These are phyloP conservation scores for Colletotrichum tropicale DNA, from an alignment of 2,329 filamentous ascomycete species.

Conservation along the genomic window DNA sequence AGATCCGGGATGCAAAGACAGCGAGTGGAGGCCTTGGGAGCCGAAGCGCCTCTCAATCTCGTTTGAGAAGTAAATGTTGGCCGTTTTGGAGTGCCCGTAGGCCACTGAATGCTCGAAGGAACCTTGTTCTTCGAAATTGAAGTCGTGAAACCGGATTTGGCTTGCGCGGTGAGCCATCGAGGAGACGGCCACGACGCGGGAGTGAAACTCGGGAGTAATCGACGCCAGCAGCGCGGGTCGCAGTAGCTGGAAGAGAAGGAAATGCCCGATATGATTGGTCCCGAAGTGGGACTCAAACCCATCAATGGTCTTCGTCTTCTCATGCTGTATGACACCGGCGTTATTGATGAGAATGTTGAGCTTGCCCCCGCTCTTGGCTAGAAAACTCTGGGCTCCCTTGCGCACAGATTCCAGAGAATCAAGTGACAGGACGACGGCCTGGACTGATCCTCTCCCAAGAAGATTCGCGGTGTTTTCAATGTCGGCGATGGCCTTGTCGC, in stretches of 20 bases:
- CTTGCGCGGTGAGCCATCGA: conserved; percentile 41
- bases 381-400: conserved; percentile 28
- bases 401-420: conserved; percentile 13
- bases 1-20: neutral
- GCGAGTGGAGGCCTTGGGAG: conserved; percentile 32
- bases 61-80: conserved; percentile 55
- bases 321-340: conserved; percentile 27
- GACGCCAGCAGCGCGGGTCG: conserved; percentile 44
- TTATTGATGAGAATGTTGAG: conserved; percentile 36
- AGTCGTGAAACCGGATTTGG: conserved; percentile 24
- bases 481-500: conserved; percentile 27
- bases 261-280: conserved; percentile 57
- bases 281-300: conserved; percentile 47
- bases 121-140: conserved; percentile 40
- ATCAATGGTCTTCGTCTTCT: conserved; percentile 13
- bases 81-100: conserved; percentile 55
- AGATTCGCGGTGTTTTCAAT: neutral
- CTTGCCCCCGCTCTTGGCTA: conserved; percentile 25
- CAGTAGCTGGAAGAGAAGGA: conserved; percentile 56
- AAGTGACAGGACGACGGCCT: conserved; percentile 6
- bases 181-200: conserved; percentile 49
- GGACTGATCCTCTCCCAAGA: neutral
- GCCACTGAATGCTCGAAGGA: conserved; percentile 34
- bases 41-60: conserved; percentile 47
- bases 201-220: conserved; percentile 38